Base-by-base conservation (phyloP, 2,329 filamentous ascomycete species). In the Berkeleyomyces rouxiae region DNA sequence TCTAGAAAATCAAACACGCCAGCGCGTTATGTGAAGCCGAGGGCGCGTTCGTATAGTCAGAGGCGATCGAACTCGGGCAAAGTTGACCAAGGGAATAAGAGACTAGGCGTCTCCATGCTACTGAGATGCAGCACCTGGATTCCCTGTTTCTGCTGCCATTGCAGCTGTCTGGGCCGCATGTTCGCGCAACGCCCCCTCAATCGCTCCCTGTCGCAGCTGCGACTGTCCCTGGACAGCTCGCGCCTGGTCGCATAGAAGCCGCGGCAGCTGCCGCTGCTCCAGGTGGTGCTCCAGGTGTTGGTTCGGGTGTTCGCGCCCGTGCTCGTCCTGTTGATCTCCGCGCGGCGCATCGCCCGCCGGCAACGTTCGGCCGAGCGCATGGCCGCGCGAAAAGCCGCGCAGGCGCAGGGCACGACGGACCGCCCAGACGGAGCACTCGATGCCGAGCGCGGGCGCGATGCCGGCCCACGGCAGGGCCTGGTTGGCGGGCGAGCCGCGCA, bases 391-490 rank as follows among this genome's bases (percentile, higher is more conserved):
- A 11, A 64, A 64, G 11, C 63, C 63, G 23, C 63, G 43, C 31
- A 61, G 59, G 23, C 63, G 53, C 53, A 64, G 46, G 3, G 63
- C 63, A 1, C 63, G 51, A 23, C 63, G 59, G 4, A 64, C 55
- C 9, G 59, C 58, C 63, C 63, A 64, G 44, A 64, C 61, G 39
- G 63, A 61, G 46, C 59, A 61, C 7, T 64, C 63, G 9, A 64
- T 47, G 55, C 63, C 63, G n/a, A 64, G 63, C 2, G 63, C 63
- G 10, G 63, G 63, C 10, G 59, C 63, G 43, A 64, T 64, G 23
- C 63, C 59, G n/a, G 63, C 63, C 63, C 63, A 64, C 6, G 63
- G 63, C 23, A 64, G 58, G 6, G 61, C 63, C 42, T 64, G 63
- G 36, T 62, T 62, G 3, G 57, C 59, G 39, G 59, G 46, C 1